Percentiles rank a stretch among this genome's conserved stretches.
Conservation (phyloP, 345 rosid genomes). For the Dovyalis caffra region DNA sequence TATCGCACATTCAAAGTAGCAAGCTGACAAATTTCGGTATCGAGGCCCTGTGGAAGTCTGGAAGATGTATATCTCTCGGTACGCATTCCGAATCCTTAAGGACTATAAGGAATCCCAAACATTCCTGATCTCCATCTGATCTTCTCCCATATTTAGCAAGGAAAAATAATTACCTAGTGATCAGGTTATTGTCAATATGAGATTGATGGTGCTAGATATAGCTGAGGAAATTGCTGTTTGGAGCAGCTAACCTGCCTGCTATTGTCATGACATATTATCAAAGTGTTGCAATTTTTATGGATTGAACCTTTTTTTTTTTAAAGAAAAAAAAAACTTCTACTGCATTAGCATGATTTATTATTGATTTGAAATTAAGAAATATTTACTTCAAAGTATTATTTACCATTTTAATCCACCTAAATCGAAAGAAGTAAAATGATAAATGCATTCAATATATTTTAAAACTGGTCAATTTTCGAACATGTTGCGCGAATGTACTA, state of each 20-base stretch:
- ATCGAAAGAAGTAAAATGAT: no score
- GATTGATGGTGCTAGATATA: background rate
- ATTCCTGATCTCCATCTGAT: slow-evolving; percentile 64
- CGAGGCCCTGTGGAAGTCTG: slow-evolving; percentile 79
- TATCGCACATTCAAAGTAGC: background rate
- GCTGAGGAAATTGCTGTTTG: no score
- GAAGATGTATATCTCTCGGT: slow-evolving; percentile 80
- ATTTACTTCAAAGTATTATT: no score
- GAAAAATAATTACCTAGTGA: slow-evolving; percentile 79
- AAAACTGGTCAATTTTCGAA: no score
- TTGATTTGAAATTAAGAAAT: no score
- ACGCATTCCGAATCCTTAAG: slow-evolving; percentile 93
- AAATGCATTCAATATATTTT: no score
- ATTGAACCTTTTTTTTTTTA: no score
- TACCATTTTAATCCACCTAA: no score
- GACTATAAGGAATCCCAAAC: slow-evolving; percentile 83
- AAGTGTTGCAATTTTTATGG: no score
- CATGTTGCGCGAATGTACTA: no score
- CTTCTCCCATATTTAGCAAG: slow-evolving; percentile 76
- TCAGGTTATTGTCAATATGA: slow-evolving; percentile 1
- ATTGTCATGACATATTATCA: background rate
- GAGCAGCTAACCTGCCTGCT: background rate
- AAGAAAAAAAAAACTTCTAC: no score
- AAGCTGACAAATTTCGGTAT: slow-evolving; percentile 25
- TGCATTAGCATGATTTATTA: no score